A percentile compares a stretch with the other conserved stretches of the same genome.
These are phyloP conservation scores for Thelonectria discophora DNA, from an alignment of 2,329 filamentous ascomycete species.

Conservation along the genomic window DNA sequence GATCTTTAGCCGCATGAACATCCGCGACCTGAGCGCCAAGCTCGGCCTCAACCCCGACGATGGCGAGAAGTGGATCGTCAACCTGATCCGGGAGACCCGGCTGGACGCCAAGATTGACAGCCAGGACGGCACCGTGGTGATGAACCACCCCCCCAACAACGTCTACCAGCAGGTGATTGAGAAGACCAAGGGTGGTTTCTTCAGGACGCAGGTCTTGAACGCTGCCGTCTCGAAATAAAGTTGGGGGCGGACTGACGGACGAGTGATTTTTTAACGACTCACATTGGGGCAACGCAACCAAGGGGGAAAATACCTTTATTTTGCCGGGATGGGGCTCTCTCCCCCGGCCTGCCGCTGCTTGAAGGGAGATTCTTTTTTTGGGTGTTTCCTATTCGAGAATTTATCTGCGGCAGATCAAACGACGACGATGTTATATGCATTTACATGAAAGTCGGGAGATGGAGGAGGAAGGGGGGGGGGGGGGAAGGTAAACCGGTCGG, in stretches of 20 bases:
- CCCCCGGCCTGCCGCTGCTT: slow-evolving; percentile 33
- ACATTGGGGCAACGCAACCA: slow-evolving; percentile 34
- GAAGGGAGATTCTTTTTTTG: slow-evolving; percentile 11
- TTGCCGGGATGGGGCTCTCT: slow-evolving; percentile 19
- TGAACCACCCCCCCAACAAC: slow-evolving; percentile 99
- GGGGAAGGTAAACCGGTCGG: slow-evolving; percentile 6
- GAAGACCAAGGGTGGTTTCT: slow-evolving; percentile 98
- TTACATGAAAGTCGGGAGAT: slow-evolving; percentile 18
- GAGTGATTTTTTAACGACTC: slow-evolving; percentile 37
- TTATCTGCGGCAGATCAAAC: slow-evolving; percentile 7
- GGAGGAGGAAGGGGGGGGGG: slow-evolving; percentile 19
- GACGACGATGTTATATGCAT: slow-evolving; percentile 2
- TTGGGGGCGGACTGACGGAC: slow-evolving; percentile 15
- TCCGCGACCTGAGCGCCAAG: slow-evolving; percentile 92
- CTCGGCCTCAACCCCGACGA: slow-evolving; percentile 92
- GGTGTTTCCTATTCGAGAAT: slow-evolving; percentile 19
- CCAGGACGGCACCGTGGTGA: slow-evolving; percentile 96
- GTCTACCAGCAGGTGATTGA: slow-evolving; percentile 99
- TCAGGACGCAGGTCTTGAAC: slow-evolving; percentile 93
- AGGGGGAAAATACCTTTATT: slow-evolving; percentile 3
- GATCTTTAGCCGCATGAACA: slow-evolving; percentile 98
- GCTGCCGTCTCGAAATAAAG: slow-evolving; percentile 66
- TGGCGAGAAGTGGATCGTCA: slow-evolving; percentile 99
- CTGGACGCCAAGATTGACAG: slow-evolving; percentile 99
- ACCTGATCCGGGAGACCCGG: slow-evolving; percentile 95